Conservation (phyloP, 768 basidiomycete genomes). For the Kockovaella imperatae region DNA sequence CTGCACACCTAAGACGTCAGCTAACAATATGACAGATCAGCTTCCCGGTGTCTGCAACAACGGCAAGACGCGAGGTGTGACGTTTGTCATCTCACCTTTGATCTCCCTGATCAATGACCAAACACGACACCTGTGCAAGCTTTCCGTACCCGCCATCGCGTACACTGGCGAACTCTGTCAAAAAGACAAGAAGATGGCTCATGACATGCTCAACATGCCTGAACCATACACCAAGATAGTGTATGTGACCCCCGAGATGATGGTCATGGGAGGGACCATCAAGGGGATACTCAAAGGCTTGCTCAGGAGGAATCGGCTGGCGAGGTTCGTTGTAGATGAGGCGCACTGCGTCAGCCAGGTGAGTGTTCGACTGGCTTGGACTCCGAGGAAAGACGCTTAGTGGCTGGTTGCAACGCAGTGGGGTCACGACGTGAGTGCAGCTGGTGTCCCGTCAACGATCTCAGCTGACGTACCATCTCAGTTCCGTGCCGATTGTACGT, state of each 20-base stretch:
- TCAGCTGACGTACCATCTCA: slow-evolving; percentile 1
- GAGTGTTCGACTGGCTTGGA: slow-evolving; percentile 1
- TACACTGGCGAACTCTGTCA: slow-evolving; percentile 53
- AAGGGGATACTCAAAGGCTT: slow-evolving; percentile 55
- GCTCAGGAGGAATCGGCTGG: slow-evolving; percentile 55
- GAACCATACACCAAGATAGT: slow-evolving; percentile 56
- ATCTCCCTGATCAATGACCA: slow-evolving; percentile 90
- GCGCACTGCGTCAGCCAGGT: slow-evolving; percentile 75
- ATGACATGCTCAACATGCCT: slow-evolving; percentile 29
- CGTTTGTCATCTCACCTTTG: slow-evolving; percentile 87
- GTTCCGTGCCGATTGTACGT: slow-evolving; percentile 42
- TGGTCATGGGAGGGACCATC: slow-evolving; percentile 58
- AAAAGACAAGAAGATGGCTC: slow-evolving; percentile 39
- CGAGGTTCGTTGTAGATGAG: slow-evolving; percentile 91
- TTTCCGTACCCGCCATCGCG: slow-evolving; percentile 61
- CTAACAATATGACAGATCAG: slow-evolving; percentile 49
- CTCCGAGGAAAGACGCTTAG: background rate
- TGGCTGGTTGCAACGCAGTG: slow-evolving; percentile 50
- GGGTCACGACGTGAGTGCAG: slow-evolving; percentile 77
- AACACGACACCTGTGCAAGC: slow-evolving; percentile 58
- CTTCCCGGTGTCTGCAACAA: slow-evolving; percentile 72
- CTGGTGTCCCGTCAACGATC: background rate
- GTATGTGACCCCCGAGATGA: slow-evolving; percentile 87
- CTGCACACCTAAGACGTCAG: background rate
- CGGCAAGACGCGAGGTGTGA: slow-evolving; percentile 69